Evolutionary conservation across 768 basidiomycete genomes (phyloP), one percentile per base, ranked within the genome.

Genomic region (Lyophyllum shimeji): DNA sequence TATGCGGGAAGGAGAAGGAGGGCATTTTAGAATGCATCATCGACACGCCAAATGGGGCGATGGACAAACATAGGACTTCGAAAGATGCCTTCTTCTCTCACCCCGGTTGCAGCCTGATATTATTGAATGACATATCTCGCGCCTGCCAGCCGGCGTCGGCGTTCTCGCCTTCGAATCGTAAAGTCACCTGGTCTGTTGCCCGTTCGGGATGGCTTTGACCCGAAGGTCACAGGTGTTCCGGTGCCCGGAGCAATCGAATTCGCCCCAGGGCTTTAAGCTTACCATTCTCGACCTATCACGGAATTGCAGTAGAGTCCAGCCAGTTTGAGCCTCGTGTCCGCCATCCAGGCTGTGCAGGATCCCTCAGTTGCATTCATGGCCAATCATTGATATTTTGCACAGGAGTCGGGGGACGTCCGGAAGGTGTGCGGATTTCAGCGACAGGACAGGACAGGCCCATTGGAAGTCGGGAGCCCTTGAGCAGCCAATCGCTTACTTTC

Each of bases 391-490:
- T 25, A 13, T 46, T 25, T 42, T 5, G 40, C n/a, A 42, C 17
- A 2, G 39, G 39, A 40, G 39, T 40, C 39, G 39, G 54, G 23
- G 23, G n/a, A 17, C n/a, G 18, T 17, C 53, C 23, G 29, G 37
- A 29, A 37, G 53, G 56, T 52, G 39, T 47, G 31, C 27, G 17
- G 15, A 39, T 50, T 24, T 23, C 33, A 49, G 46, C 46, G 56
- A 58, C 56, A 52, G 53, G 29, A 50, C 46, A 42, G 42, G 56
- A 58, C 56, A 52, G 53, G 29, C 53, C 46, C 50, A 51, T 48
- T 58, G 57, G 60, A 58, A 61, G 60, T 18, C 25, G n/a, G 21
- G 48, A 47, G 29, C 23, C 52, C 56, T 33, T 40, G 23, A 45
- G 27, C 23, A 25, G 37, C 20, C 45, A 42, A 1, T 37, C 40